phyloP scores from a whole-genome alignment of 2,329 filamentous ascomycete genomes.

The Colletotrichum graminicola region DNA sequence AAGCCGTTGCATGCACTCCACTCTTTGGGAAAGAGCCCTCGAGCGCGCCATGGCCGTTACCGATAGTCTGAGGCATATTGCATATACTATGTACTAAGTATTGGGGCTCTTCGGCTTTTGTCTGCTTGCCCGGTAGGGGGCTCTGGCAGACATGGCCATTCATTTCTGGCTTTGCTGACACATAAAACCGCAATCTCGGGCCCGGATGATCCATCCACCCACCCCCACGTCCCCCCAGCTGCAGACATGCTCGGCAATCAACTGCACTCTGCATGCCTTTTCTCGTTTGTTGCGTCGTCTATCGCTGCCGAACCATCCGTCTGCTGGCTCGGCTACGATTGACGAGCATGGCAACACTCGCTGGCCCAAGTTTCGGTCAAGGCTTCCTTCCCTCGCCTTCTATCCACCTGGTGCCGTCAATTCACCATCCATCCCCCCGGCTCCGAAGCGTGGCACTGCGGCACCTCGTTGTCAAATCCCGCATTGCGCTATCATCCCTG shows the following conservation, averaged over 20 bases:
- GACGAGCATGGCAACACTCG: slow-evolving; percentile 25
- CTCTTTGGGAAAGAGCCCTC: neutral
- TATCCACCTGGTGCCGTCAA: slow-evolving; percentile 22
- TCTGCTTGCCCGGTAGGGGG: neutral
- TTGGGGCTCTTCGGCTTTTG: neutral
- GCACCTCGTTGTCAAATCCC: slow-evolving; percentile 35
- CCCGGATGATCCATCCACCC: neutral
- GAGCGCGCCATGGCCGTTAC: neutral
- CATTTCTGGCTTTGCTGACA: neutral
- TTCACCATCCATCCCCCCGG: slow-evolving; percentile 10
- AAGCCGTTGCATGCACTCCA: slow-evolving; percentile 2
- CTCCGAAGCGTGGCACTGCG: slow-evolving; percentile 30
- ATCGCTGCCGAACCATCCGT: neutral
- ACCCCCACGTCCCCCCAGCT: neutral
- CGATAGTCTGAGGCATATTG: neutral
- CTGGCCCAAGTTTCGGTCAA: slow-evolving; percentile 26
- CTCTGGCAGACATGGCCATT: neutral
- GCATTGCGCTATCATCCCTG: slow-evolving; percentile 42
- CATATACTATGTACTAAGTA: too few relatives aligned
- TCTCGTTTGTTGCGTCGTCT: neutral
- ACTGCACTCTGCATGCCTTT: neutral
- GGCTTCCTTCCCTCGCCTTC: slow-evolving; percentile 15
- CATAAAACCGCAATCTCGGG: neutral
- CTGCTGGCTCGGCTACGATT: slow-evolving; percentile 29
- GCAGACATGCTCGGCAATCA: neutral